phyloP scores from a whole-genome alignment of 1,284 basidiomycete genomes.

The Schizophyllum commune region DNA sequence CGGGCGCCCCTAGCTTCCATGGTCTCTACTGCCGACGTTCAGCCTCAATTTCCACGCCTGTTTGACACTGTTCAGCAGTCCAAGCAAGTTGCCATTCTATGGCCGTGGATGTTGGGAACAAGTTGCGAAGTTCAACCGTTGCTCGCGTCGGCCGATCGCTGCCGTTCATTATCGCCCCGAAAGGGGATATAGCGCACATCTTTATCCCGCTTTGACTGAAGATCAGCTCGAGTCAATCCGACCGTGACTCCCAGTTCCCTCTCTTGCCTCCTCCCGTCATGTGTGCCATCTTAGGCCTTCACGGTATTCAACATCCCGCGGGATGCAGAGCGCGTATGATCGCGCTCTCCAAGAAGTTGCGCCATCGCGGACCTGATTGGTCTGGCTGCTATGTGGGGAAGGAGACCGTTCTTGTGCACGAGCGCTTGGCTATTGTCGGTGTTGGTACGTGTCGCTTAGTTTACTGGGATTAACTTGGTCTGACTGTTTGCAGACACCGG shows the following conservation, averaged over 20 bases:
- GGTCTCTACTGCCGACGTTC: no score
- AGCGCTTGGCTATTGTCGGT: constrained; percentile 94
- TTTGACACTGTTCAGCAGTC: no score
- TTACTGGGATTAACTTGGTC: not conserved
- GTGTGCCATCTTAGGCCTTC: constrained; percentile 88
- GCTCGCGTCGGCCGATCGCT: not conserved
- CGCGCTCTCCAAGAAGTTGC: constrained; percentile 80
- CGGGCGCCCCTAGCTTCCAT: no score
- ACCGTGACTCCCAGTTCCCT: not conserved
- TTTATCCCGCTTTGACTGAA: not conserved
- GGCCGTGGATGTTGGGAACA: no score
- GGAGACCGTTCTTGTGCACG: constrained; percentile 78
- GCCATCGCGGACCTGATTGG: constrained; percentile 96
- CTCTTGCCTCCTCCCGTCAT: constrained; percentile 32
- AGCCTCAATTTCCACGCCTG: no score
- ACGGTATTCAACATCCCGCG: constrained; percentile 68
- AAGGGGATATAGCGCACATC: not conserved
- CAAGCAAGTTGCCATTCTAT: no score
- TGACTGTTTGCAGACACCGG: constrained; percentile 68
- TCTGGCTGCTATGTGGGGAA: constrained; percentile 87
- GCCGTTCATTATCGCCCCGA: not conserved
- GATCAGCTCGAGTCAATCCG: not conserved
- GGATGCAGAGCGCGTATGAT: constrained; percentile 69
- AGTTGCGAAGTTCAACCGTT: no score
- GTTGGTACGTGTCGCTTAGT: constrained; percentile 63